Percentiles rank a stretch among this genome's conserved stretches.
These are phyloP conservation scores for Penicillium fimorum DNA, from an alignment of 495 filamentous ascomycete species.

Conservation along the genomic window DNA sequence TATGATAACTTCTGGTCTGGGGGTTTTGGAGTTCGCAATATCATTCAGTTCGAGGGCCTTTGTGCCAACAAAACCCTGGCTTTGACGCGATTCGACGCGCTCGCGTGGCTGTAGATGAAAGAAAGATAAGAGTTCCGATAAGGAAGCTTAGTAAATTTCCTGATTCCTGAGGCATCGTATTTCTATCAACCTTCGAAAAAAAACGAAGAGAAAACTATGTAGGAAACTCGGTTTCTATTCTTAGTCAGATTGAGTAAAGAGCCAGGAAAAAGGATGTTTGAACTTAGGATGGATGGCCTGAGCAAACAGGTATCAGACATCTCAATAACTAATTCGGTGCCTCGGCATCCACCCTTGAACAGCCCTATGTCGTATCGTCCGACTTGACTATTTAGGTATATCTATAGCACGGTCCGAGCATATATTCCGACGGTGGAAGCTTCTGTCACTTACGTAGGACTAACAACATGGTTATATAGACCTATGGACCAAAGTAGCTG, in stretches of 20 bases:
- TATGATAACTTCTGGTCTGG: neutral
- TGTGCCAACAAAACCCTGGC: conserved; percentile 3
- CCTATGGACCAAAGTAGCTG: too few relatives aligned
- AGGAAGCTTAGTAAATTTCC: neutral
- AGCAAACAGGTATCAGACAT: neutral
- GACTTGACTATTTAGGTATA: neutral
- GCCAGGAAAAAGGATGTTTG: neutral
- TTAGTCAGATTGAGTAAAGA: neutral
- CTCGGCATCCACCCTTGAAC: neutral
- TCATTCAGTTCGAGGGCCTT: neutral
- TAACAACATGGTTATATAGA: too few relatives aligned
- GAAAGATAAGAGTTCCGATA: conserved; percentile 12
- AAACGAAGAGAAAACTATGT: neutral
- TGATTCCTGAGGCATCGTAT: neutral
- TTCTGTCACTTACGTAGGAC: too few relatives aligned
- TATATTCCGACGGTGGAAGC: too few relatives aligned
- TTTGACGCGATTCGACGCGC: conserved; percentile 23
- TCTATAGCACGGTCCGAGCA: neutral
- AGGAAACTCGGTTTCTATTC: neutral
- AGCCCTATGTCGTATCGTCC: neutral
- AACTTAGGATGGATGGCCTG: too few relatives aligned
- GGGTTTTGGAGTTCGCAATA: neutral
- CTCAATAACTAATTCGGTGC: too few relatives aligned
- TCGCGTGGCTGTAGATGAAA: conserved; percentile 19
- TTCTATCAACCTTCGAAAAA: neutral